These are phyloP conservation scores for Chamaenerion angustifolium DNA, from an alignment of 345 rosid genomes.

Conservation along the genomic window DNA sequence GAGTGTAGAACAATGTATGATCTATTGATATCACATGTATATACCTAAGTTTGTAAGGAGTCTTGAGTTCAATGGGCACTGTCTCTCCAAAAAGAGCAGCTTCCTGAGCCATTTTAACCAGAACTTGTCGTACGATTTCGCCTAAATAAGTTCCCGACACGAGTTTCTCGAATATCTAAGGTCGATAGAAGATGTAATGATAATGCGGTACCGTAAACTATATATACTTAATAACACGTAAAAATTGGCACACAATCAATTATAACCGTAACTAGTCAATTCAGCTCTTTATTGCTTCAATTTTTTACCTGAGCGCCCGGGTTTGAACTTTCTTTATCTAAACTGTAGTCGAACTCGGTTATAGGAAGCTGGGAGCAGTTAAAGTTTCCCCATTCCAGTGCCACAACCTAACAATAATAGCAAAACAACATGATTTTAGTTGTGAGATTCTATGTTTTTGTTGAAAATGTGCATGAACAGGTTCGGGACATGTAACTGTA, in stretches of 20 bases:
- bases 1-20: no score
- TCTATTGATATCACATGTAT: not conserved
- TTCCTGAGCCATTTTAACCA: conserved; percentile 44
- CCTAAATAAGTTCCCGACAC: conserved; percentile 55
- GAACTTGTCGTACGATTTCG: conserved; percentile 61
- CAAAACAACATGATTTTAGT: not conserved
- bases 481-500: no score
- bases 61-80: conserved; percentile 32
- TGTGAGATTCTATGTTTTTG: not conserved
- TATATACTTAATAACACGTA: not conserved
- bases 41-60: conserved; percentile 44
- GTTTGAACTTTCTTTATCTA: conserved; percentile 40
- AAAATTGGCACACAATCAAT: not conserved
- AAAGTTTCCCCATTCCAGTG: conserved; percentile 56
- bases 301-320: conserved; percentile 29
- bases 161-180: conserved; percentile 48
- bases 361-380: conserved; percentile 33
- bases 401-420: conserved; percentile 27
- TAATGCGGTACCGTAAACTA: conserved; percentile 3
- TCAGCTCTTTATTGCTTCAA: not conserved
- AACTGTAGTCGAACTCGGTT: conserved; percentile 37
- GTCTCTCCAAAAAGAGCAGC: conserved; percentile 39
- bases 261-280: no score
- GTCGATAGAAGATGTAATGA: conserved; percentile 1
- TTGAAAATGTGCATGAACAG: no score